Base-by-base conservation (phyloP, 306 rosid species). In the Begonia masoniana region DNA sequence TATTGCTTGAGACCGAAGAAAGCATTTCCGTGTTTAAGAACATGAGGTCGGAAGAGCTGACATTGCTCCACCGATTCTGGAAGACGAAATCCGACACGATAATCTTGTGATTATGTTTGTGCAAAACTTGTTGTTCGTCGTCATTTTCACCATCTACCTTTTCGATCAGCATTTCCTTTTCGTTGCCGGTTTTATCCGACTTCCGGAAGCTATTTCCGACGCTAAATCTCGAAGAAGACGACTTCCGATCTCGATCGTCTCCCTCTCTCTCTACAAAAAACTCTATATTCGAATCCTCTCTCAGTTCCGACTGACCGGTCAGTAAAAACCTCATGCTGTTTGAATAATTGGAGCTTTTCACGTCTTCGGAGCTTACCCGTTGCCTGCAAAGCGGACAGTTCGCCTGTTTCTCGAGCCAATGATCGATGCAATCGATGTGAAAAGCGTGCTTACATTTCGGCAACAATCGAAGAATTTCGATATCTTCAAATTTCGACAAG, bases 361-460 rank as follows among this genome's bases (percentile, higher is more conserved):
- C 62, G 55, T 92, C 99, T 14, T 81, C 84, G 2, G 88, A 57
- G 61, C 81, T 70, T 15, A 92, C 76, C 71, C 48, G 75, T 50
- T 70, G 76, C 63, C 99, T 66, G 68, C 99, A 92, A 67, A 92
- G 84, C 60, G 99, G 99, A 57, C 99, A 92, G 55, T 81, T 92
- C 7, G 99, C 76, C 55, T 92, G 99, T 19, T 72, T 81, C 48
- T 83, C 96, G 41, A 91, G 96, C 99, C 99, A 92, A 59, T 71
- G 73, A 45, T 92, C 99, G 21, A 86, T 83, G 74, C 99, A 92
- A 47, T 70, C 70, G 51, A 86, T 79, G 60, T 92, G 99, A 67
- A 92, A 92, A 21, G 93, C 96, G 65, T 92, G 99, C 17, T 79
- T 83, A 52, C 99, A 92, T 53, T 92, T 83, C 7, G 99, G 99